Evolutionary conservation across 805 yeast genomes (phyloP), one percentile per base, ranked within the genome.

Genomic region (Barnettozyma siamensis): DNA sequence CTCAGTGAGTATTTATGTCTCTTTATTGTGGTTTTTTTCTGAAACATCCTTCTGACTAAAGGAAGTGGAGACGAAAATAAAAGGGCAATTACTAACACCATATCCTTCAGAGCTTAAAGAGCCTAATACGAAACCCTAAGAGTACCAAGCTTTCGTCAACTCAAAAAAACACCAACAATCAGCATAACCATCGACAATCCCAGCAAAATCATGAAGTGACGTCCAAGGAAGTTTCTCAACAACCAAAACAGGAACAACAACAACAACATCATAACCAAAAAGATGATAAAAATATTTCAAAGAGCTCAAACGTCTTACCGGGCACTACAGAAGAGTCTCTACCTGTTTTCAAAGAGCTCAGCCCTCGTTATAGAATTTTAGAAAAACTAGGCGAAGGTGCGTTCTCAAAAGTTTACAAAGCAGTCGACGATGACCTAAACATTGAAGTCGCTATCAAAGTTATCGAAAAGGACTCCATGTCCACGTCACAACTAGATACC

Each of bases 371-470:
- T 50, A 59, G 58, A 39, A 53, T 76, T 21, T 40, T 69, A 3
- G 66, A 66, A 33, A 71, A 72, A 53, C 72, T 85, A 47, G 94
- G 94, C 8, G 93, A 85, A 59, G 94, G 94, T 20, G 89, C 94
- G 0, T 85, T 85, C 50, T 82, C 89, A 3, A 72, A 76, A 24
- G 94, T 85, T 15, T 81, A 78, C 61, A 75, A 75, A 40, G 89
- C 87, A 20, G 37, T 53, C n/a, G 67, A 56, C 38, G 34, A 45
- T 23, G 44, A 49, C 5, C 31, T 41, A 13, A 40, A 52, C 28
- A 30, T 46, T 11, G 26, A 38, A 1, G 76, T 75, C 18, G 82
- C 81, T 1, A 63, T 76, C 29, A 76, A 76, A 52, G 67, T 76
- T 24, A 82, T 88, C 46, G 74, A 83, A 45, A 87, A 86, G 60